phyloP scores from a whole-genome alignment of 2,329 filamentous ascomycete species.

The Trichoderma sp. region DNA sequence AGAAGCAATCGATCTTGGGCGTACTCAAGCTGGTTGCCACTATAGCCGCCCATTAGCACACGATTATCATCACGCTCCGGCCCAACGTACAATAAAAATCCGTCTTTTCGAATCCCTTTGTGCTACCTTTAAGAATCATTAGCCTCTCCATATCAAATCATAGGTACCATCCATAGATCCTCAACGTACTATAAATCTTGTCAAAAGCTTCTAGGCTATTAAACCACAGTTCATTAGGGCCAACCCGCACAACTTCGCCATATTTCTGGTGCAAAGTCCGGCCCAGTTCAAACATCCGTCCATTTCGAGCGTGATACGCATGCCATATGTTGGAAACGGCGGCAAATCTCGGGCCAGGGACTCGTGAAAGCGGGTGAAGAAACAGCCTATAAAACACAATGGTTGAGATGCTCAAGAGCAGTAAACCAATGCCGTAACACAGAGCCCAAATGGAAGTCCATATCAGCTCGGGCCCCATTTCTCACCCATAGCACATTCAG shows the following conservation, averaged over 20 bases:
- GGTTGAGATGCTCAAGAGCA: constrained; percentile 18
- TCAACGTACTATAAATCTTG: constrained; percentile 45
- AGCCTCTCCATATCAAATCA: background rate
- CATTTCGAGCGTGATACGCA: constrained; percentile 45
- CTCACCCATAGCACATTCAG: background rate
- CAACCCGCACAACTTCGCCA: constrained; percentile 52
- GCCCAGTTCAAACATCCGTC: constrained; percentile 42
- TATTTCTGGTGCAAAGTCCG: constrained; percentile 46
- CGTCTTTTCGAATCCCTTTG: constrained; percentile 50
- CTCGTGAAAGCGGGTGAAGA: constrained; percentile 43
- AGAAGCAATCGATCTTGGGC: constrained; percentile 41
- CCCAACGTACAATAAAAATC: constrained; percentile 50
- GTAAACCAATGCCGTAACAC: background rate
- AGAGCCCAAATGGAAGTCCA: background rate
- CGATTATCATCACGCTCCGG: background rate
- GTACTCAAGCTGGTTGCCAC: constrained; percentile 47
- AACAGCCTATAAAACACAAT: constrained; percentile 39
- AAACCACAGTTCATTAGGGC: constrained; percentile 55
- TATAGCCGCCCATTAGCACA: constrained; percentile 23
- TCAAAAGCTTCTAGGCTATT: constrained; percentile 47
- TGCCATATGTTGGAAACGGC: constrained; percentile 50
- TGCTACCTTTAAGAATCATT: constrained; percentile 36
- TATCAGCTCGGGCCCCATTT: constrained; percentile 16
- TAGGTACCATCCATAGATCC: background rate
- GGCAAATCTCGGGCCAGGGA: constrained; percentile 49